Evolutionary conservation across 176 grass and related monocot genomes (phyloP).

Genomic region (Raddia guianensis): DNA sequence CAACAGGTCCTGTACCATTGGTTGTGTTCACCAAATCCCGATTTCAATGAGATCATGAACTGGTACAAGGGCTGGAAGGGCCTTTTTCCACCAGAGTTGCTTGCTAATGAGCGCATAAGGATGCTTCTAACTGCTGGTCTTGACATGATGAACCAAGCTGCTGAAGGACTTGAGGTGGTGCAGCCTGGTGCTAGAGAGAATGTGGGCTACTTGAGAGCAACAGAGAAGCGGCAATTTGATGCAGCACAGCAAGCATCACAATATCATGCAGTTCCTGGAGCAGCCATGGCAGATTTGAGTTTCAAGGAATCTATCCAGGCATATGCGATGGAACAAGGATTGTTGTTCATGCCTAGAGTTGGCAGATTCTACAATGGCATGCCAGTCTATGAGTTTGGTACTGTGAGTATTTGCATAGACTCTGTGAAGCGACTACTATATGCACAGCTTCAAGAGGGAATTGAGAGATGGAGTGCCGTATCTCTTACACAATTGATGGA

Average conservation of each 20-base stretch:
- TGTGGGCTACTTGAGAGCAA: slow-evolving; percentile 63
- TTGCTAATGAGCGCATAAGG: slow-evolving; percentile 73
- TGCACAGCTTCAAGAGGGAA: slow-evolving; percentile 70
- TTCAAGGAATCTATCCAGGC: slow-evolving; percentile 88
- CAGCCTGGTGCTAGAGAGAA: slow-evolving; percentile 74
- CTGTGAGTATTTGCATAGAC: slow-evolving; percentile 71
- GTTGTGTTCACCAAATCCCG: slow-evolving; percentile 73
- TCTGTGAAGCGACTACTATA: slow-evolving; percentile 78
- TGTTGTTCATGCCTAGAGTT: slow-evolving; percentile 84
- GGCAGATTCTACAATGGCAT: slow-evolving; percentile 80
- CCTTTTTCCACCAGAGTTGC: slow-evolving; percentile 72
- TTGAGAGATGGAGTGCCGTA: slow-evolving; percentile 76
- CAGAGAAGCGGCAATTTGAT: slow-evolving; percentile 80
- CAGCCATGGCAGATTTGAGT: slow-evolving; percentile 62
- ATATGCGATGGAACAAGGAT: slow-evolving; percentile 78
- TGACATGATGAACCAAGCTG: slow-evolving; percentile 93
- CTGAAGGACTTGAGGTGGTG: slow-evolving; percentile 71
- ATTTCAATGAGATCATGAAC: slow-evolving; percentile 81
- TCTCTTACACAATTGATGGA: slow-evolving; percentile 81
- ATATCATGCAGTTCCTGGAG: slow-evolving; percentile 41
- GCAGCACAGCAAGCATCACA: slow-evolving; percentile 62
- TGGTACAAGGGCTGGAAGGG: slow-evolving; percentile 92
- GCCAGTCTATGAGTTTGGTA: slow-evolving; percentile 87
- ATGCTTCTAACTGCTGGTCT: slow-evolving; percentile 67
- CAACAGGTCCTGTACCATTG: slow-evolving; percentile 83